Base-by-base conservation (phyloP, 768 basidiomycete genomes). In the Trametopsis cervina region DNA sequence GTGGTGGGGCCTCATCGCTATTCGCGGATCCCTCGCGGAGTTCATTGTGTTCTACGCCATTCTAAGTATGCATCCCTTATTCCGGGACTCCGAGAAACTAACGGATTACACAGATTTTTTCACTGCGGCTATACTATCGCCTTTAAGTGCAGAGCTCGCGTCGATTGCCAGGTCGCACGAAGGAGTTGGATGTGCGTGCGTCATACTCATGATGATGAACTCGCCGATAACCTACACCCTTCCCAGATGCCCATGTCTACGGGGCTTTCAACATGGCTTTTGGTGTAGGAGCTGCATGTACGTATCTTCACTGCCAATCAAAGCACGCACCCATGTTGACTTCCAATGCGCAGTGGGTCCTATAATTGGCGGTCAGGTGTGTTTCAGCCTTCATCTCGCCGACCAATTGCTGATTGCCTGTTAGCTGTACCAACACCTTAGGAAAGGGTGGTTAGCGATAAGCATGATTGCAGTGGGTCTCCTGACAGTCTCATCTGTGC, bases 241-340 rank as follows among this genome's bases (percentile, higher is more conserved):
- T 4, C 40, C 23, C 54, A 88, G 86, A 83, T 62, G 85, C 76
- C 0, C 85, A 88, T 56, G 72, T 84, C 2, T 89, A 85, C 56
- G 85, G 79, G 3, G 80, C 78, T 0, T 86, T 85, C 59, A 89
- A 87, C 64, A 58, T 88, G 10, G 78, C 77, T 2, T 86, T 80
- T 51, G 85, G 81, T 1, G 59, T 83, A 48, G 85, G 83, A 24
- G 74, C 80, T 26, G 65, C 77, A 40, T 58, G 85, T 85, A 54
- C 61, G 75, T 66, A 15, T 11, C 36, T 46, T 25, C 22, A 7
- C 13, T 29, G 12, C 41, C 27, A 15, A 7, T 33, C 33, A 33
- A 42, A 20, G 23, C 35, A 37, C 39, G 15, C 36, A n/a, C n/a
- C 29, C 7, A 17, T 39, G 15, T 40, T 17, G 26, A 27, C 38